Base-by-base conservation (phyloP, 2,329 filamentous ascomycete species). In the Botrytis byssoidea region DNA sequence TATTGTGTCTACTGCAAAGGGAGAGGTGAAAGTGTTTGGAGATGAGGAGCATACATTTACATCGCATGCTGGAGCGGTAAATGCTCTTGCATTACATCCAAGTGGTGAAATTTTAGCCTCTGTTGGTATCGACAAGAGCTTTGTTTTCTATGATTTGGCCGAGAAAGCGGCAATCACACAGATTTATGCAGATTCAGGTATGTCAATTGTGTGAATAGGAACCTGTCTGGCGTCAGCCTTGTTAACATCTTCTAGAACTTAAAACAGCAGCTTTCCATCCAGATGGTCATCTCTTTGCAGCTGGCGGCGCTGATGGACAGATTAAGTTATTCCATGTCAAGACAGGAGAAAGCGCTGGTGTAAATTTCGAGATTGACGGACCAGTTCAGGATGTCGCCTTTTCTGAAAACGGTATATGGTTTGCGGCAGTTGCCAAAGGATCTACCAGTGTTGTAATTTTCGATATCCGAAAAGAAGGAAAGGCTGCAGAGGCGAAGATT, bases 401-500 rank as follows among this genome's bases (percentile, higher is more conserved):
- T 83, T 98, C 95, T 0, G 96, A 99, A 83, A 99, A 99, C 79
- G 96, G 96, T 37, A 97, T 93, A 79, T 98, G 95, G 93, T 91
- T 99, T 76, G 95, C 95, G 1, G 92, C 94, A 8, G 91, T 91
- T 12, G 90, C 92, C 74, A 91, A 94, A 82, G 91, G 90, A 44
- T 93, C 94, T 77, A 92, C 90, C 35, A 91, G 87, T 37, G 91
- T 97, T 55, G 93, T 93, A 16, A 90, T 98, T 72, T 98, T 97
- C 86, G 95, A 98, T 82, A 87, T 99, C 75, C 91, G 96, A 78
- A 98, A 97, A 84, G 90, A 97, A 78, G 92, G 95, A 75, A 94
- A 93, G 77, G 91, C 92, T 29, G 91, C 91, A 8, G 88, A 90
- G 79, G 90, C 91, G 81, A 97, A 97, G 86, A 89, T 92, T n/a